phyloP scores from a whole-genome alignment of 306 rosid genomes.

The Glycyrrhiza uralensis region DNA sequence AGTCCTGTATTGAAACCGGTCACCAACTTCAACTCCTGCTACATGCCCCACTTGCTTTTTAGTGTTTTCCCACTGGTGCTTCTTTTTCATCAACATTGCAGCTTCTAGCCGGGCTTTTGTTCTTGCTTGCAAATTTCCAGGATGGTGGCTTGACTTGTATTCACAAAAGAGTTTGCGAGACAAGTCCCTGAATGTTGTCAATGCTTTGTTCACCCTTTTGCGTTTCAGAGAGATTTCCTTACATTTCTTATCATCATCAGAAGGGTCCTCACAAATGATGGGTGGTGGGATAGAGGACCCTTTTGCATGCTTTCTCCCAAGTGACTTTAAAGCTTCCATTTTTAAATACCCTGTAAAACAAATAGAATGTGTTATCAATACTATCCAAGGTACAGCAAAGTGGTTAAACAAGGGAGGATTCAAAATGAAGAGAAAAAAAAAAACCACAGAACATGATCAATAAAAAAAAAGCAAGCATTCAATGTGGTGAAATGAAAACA shows the following conservation, averaged over 20 bases:
- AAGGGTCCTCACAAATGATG: neutral
- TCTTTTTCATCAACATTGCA: neutral
- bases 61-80: slow-evolving; percentile 8
- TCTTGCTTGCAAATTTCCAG: neutral
- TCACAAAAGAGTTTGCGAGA: neutral
- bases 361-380: neutral
- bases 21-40: slow-evolving; percentile 45
- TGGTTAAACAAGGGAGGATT: too few species aligned
- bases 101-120: neutral
- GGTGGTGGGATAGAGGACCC: neutral
- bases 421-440: too few species aligned
- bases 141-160: neutral
- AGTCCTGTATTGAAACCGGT: slow-evolving; percentile 23
- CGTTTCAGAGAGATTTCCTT: neutral
- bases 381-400: neutral
- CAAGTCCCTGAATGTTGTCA: neutral
- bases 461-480: too few species aligned
- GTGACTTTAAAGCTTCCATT: neutral
- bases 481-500: too few species aligned
- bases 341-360: neutral
- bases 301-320: neutral
- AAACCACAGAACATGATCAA: too few species aligned
- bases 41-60: slow-evolving; percentile 26
- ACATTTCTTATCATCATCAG: neutral
- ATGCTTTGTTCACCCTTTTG: slow-evolving; percentile 22